Evolutionary conservation across 441 rosid species (phyloP).

Genomic region (Syzygium malaccense): DNA sequence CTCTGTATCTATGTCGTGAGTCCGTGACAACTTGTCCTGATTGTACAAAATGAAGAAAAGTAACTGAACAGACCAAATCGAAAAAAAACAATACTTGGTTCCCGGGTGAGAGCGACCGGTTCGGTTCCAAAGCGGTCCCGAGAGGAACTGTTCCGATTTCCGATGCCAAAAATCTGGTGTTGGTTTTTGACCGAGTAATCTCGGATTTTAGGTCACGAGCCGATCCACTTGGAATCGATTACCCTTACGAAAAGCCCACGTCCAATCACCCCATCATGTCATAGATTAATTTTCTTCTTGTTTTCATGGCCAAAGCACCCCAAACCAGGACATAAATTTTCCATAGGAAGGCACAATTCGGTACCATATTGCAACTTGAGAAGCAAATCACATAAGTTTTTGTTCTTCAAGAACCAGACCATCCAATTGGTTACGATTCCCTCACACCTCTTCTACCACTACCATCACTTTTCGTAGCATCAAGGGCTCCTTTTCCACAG

Average conservation of each 20-base stretch:
- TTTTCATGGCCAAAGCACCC: neutral
- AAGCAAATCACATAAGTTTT: neutral
- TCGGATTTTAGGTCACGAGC: neutral
- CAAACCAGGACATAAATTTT: neutral
- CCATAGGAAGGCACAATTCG: neutral
- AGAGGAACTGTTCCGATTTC: neutral
- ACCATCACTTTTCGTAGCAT: neutral
- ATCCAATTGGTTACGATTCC: too few species aligned
- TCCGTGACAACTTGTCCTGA: neutral
- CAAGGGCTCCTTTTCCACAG: neutral
- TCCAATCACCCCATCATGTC: neutral
- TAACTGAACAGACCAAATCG: neutral
- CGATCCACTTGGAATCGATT: neutral
- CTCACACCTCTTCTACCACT: neutral
- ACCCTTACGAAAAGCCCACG: neutral
- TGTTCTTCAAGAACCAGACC: too few species aligned
- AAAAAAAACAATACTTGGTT: neutral
- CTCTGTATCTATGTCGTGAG: neutral
- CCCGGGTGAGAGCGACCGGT: neutral
- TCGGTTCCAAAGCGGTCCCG: neutral
- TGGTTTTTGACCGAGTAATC: neutral
- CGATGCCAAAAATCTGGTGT: neutral
- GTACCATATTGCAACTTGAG: neutral
- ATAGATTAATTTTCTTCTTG: neutral
- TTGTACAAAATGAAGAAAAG: neutral